Percentiles rank a stretch among this genome's conserved stretches.
phyloP scores from a whole-genome alignment of 768 basidiomycete genomes.

The Calocybe indica region DNA sequence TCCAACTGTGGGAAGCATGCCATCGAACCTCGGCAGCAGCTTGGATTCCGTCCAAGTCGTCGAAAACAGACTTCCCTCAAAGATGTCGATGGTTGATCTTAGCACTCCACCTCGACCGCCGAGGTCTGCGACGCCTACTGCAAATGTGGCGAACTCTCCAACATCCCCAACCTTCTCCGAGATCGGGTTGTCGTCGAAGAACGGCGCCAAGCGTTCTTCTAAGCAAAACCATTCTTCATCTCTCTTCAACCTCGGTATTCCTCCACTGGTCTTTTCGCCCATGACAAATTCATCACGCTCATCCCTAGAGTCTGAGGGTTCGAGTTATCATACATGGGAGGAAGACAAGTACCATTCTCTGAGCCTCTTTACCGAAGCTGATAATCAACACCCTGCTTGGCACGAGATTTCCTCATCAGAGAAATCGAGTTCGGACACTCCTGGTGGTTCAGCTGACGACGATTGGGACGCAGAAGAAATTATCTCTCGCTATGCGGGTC shows the following conservation, averaged over 20 bases:
- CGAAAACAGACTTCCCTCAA: conserved; percentile 29
- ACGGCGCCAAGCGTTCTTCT: conserved; percentile 44
- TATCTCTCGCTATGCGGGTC: conserved; percentile 57
- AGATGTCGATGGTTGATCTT: conserved; percentile 44
- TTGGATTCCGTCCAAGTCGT: conserved; percentile 19
- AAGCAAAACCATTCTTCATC: conserved; percentile 46
- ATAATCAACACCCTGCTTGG: conserved; percentile 51
- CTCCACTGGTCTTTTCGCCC: conserved; percentile 63
- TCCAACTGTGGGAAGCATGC: conserved; percentile 37
- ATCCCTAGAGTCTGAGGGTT: conserved; percentile 74
- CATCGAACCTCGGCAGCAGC: conserved; percentile 22
- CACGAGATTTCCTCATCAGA: conserved; percentile 50
- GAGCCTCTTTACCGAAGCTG: conserved; percentile 48
- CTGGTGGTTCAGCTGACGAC: conserved; percentile 47
- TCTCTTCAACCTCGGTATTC: conserved; percentile 47
- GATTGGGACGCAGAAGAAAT: conserved; percentile 61
- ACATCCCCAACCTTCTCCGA: conserved; percentile 44
- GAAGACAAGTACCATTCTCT: conserved; percentile 48
- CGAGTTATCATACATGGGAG: conserved; percentile 79
- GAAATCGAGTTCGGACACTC: conserved; percentile 40
- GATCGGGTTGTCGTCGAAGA: conserved; percentile 32
- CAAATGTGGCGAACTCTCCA: conserved; percentile 46
- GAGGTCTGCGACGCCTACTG: conserved; percentile 67
- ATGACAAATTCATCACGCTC: conserved; percentile 72
- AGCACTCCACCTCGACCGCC: conserved; percentile 37